Evolutionary conservation across 2,329 filamentous ascomycete genomes (phyloP), one percentile per base, ranked within the genome.

Genomic region (Fusarium pseudoanthophilum): DNA sequence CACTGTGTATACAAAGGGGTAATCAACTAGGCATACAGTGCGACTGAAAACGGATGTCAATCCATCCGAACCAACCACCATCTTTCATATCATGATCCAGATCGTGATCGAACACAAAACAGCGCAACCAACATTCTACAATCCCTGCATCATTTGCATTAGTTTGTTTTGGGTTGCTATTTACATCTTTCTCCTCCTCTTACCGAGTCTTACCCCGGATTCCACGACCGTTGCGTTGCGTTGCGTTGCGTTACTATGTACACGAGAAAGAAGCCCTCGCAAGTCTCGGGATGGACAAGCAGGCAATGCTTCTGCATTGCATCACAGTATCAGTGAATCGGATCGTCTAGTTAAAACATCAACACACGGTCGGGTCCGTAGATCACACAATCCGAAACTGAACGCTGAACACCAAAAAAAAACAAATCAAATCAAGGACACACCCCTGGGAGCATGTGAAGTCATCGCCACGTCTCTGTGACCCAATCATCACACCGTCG

Each of bases 391-490:
- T 62, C 63, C 63, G 49, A 67, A 67, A 67, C 63, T 43, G 34
- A 59, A 49, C n/a, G 34, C 45, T 32, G 37, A 42, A 60, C 36
- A 42, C 24, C 37, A 4, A 18, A 16, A 18, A 16, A 66, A 43
- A 57, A 37, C 21, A 51, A 32, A 14, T 2, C 4, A 60, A 56
- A 56, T 34, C 62, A 72, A 67, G 68, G 63, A 48, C 51, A 64
- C 63, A 61, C 42, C 60, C 53, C 58, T 18, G 39, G 52, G 53
- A 65, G 36, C 65, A 59, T 58, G 74, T 78, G 77, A 78, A 78
- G 77, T 78, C 77, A 78, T 78, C 48, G 67, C 63, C 71, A 72
- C 70, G 69, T 59, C 66, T 65, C 53, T n/a, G 36, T 64, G 48
- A 61, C 40, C 74, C 75, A 78, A 77, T 77, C 75, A 77, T 55